phyloP scores from a whole-genome alignment of 2,329 filamentous ascomycete species.

The Aspergillus ochraceoroseus region DNA sequence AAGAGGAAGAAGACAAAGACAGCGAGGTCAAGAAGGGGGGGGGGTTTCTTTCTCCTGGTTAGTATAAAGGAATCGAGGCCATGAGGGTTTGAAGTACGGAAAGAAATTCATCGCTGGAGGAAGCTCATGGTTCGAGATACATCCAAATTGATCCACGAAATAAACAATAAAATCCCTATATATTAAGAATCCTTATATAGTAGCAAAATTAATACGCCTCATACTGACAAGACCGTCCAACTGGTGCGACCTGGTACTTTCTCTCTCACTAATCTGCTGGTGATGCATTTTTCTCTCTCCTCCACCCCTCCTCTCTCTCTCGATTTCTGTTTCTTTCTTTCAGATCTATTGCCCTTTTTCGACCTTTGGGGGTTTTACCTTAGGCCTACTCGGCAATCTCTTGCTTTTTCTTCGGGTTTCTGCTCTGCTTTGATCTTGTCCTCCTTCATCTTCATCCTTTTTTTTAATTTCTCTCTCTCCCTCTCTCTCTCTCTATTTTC shows the following conservation, averaged over 20 bases:
- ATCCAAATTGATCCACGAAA: too few relatives aligned
- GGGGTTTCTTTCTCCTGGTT: too few relatives aligned
- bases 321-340: conserved; percentile 5
- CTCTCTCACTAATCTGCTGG: conserved; percentile 7
- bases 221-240: not conserved
- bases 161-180: not conserved
- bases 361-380: not conserved
- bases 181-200: conserved; percentile 1
- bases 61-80: too few relatives aligned
- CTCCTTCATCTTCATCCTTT: not conserved
- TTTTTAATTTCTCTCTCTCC: too few relatives aligned
- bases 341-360: not conserved
- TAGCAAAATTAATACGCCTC: not conserved
- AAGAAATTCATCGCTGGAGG: too few relatives aligned
- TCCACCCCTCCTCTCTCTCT: conserved; percentile 1
- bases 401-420: conserved; percentile 4
- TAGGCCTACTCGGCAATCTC: not conserved
- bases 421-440: not conserved
- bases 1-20: too few relatives aligned
- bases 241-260: conserved; percentile 5
- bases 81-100: too few relatives aligned
- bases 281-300: conserved; percentile 6
- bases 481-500: too few relatives aligned
- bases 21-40: too few relatives aligned
- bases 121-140: too few relatives aligned